Conservation (phyloP, 306 rosid species). For the Acacia crassicarpa region DNA sequence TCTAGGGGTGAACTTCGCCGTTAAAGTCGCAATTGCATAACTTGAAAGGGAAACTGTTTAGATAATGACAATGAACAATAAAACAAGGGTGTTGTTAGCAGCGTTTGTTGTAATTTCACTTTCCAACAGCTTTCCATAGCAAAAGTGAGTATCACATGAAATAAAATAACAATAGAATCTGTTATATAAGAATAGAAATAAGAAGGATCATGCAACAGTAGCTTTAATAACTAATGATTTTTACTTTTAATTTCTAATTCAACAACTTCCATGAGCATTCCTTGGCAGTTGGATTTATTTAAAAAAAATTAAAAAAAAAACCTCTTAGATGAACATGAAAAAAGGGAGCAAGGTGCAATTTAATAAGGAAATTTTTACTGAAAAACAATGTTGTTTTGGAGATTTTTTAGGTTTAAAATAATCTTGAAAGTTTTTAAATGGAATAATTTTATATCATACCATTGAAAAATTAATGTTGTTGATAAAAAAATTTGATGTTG, state of each 20-base stretch:
- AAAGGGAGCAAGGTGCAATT: too few species aligned
- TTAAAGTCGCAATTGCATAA: neutral
- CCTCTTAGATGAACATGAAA: neutral
- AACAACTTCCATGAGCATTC: conserved; percentile 31
- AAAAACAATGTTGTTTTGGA: too few species aligned
- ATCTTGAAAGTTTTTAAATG: too few species aligned
- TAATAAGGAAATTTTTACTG: too few species aligned
- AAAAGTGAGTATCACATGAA: neutral
- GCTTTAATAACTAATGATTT: neutral
- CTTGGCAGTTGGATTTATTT: neutral
- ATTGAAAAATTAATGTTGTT: too few species aligned
- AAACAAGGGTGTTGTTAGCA: neutral
- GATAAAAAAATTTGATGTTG: too few species aligned
- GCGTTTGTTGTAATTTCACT: conserved; percentile 16
- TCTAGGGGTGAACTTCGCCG: neutral
- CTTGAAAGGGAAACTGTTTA: neutral
- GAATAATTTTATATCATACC: too few species aligned
- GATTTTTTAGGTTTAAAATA: too few species aligned
- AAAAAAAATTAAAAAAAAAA: neutral
- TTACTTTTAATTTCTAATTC: neutral
- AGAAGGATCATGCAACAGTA: neutral
- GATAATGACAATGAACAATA: neutral
- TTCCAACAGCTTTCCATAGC: neutral
- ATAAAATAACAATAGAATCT: conserved; percentile 1
- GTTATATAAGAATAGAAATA: neutral